Evolutionary conservation across 306 rosid species (phyloP).

Genomic region (Rosa chinensis): DNA sequence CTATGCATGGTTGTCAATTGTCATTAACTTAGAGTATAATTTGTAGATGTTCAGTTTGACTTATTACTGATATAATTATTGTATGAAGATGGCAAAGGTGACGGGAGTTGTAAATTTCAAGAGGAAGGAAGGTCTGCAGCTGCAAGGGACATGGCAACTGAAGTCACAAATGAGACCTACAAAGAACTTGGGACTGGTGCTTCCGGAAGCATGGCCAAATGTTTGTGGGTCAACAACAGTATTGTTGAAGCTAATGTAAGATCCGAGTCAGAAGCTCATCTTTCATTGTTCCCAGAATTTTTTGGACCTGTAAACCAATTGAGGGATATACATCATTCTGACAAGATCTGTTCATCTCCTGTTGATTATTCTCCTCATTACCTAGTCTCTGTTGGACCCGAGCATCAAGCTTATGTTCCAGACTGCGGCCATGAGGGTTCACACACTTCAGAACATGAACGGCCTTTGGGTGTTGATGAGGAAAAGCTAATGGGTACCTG

Average conservation of each 20-base stretch:
- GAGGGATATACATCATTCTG: conserved; percentile 25
- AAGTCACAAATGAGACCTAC: conserved; percentile 9
- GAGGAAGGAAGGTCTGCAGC: conserved; percentile 17
- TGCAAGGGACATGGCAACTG: conserved; percentile 19
- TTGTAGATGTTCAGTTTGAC: conserved; percentile 10
- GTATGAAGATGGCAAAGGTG: conserved; percentile 34
- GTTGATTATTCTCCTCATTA: conserved; percentile 27
- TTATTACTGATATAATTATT: conserved; percentile 19
- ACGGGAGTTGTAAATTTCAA: conserved; percentile 18
- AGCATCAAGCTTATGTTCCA: conserved; percentile 38
- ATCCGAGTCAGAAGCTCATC: conserved; percentile 33
- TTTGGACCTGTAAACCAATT: conserved; percentile 26
- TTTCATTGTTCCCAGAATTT: conserved; percentile 38
- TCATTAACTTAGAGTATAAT: not conserved
- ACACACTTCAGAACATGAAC: conserved; percentile 9
- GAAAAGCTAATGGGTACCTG: conserved; percentile 32
- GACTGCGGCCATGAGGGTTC: conserved; percentile 29
- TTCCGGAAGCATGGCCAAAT: conserved; percentile 23
- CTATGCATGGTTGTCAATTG: not conserved
- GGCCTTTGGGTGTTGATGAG: conserved; percentile 9
- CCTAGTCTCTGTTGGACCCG: conserved; percentile 39
- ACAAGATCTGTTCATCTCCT: conserved; percentile 23
- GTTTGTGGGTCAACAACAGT: conserved; percentile 28
- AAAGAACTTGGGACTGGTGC: conserved; percentile 17
- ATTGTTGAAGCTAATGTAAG: conserved; percentile 21